These are phyloP conservation scores for Potentilla sterilis DNA, from an alignment of 306 rosid species.

Conservation along the genomic window DNA sequence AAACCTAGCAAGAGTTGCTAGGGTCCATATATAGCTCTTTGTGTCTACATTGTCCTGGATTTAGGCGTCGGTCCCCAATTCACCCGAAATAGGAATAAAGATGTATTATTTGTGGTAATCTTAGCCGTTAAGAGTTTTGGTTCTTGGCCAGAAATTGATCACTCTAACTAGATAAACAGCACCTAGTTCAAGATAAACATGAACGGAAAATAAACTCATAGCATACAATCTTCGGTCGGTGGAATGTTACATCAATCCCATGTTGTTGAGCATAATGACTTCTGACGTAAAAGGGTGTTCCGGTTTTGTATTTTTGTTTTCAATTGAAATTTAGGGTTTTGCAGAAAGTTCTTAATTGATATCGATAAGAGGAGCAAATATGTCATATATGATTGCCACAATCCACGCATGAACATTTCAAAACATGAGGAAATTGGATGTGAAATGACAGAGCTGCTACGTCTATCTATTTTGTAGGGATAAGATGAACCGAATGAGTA, in stretches of 20 bases:
- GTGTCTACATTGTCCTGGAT: background rate
- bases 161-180: background rate
- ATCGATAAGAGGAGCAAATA: background rate
- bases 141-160: background rate
- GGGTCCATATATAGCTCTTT: background rate
- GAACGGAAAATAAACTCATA: background rate
- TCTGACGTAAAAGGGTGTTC: background rate
- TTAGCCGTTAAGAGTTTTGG: background rate
- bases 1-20: background rate
- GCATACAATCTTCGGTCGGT: background rate
- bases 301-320: background rate
- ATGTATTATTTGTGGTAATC: background rate
- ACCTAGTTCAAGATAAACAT: constrained; percentile 6
- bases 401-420: background rate
- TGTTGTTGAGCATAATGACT: background rate
- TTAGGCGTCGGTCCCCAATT: background rate
- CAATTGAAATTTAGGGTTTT: background rate
- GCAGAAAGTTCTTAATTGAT: background rate
- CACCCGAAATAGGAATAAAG: background rate
- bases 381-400: background rate
- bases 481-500: background rate
- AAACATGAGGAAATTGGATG: background rate
- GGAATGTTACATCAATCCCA: background rate
- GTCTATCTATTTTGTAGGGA: background rate
- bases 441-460: background rate